Percentiles rank a stretch among this genome's conserved stretches.
Evolutionary conservation across 306 rosid species (phyloP).

Genomic region (Castanea sativa): DNA sequence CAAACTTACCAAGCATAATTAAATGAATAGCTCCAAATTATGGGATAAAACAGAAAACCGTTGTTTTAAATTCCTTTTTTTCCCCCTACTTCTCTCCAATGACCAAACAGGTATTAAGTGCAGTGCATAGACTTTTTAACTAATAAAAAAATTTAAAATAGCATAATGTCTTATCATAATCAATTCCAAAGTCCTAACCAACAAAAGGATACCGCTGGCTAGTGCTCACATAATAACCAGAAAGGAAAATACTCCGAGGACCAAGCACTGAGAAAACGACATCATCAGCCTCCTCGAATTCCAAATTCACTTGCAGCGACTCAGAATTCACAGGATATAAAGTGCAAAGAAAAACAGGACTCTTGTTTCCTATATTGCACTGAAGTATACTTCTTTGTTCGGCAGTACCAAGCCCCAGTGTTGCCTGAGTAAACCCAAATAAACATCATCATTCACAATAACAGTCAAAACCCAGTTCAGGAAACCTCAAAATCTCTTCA

Average conservation of each 20-base stretch:
- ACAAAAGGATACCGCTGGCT: conserved; percentile 54
- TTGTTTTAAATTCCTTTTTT: not conserved
- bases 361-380: conserved; percentile 78
- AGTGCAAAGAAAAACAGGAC: conserved; percentile 77
- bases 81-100: not conserved
- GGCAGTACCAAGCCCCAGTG: conserved; percentile 65
- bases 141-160: not conserved
- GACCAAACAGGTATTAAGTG: not conserved
- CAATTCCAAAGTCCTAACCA: not conserved
- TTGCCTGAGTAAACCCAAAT: conserved; percentile 44
- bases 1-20: not conserved
- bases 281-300: conserved; percentile 68
- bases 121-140: not conserved
- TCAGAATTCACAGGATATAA: conserved; percentile 66
- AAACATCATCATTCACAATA: not conserved
- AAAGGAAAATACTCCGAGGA: conserved; percentile 80
- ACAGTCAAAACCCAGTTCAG: not conserved
- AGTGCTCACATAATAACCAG: conserved; percentile 56
- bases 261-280: conserved; percentile 85
- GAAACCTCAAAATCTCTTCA: conserved; percentile 1
- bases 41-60: not conserved
- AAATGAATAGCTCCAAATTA: not conserved
- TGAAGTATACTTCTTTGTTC: conserved; percentile 64
- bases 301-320: conserved; percentile 77
- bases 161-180: not conserved